Conservation (phyloP, 768 basidiomycete species). For the Pulveroboletus ravenelii region DNA sequence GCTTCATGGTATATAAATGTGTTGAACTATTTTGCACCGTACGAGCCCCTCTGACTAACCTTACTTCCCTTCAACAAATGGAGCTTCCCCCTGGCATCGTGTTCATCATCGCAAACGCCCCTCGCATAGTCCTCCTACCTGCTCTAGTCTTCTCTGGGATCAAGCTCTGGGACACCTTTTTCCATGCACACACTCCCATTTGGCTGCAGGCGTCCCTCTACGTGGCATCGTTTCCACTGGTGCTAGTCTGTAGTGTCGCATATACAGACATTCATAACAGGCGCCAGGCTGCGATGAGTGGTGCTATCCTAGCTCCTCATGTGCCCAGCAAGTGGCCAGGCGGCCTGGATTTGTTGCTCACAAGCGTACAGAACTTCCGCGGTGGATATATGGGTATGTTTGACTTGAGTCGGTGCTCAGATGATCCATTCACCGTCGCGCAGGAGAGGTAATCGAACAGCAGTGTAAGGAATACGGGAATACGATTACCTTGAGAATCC, state of each 20-base stretch:
- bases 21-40: not conserved
- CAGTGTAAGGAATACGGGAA: constrained; percentile 27
- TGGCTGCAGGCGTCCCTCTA: constrained; percentile 18
- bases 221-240: constrained; percentile 23
- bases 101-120: constrained; percentile 25
- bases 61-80: constrained; percentile 9
- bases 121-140: constrained; percentile 18
- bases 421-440: not conserved
- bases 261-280: constrained; percentile 12
- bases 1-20: constrained; percentile 11
- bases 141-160: constrained; percentile 13
- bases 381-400: constrained; percentile 28
- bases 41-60: not conserved
- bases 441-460: constrained; percentile 29
- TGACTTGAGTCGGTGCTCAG: not conserved
- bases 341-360: constrained; percentile 31
- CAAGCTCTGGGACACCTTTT: constrained; percentile 8
- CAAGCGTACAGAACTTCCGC: constrained; percentile 20
- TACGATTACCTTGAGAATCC: constrained; percentile 29
- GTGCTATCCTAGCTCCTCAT: constrained; percentile 32
- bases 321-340: constrained; percentile 34
- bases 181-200: constrained; percentile 2
- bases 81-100: constrained; percentile 33
- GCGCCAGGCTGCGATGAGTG: constrained; percentile 13
- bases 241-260: constrained; percentile 12